A percentile compares a stretch with the other conserved stretches of the same genome.
Evolutionary conservation across 1,284 basidiomycete genomes (phyloP).

Genomic region (Trichosporon sp.): DNA sequence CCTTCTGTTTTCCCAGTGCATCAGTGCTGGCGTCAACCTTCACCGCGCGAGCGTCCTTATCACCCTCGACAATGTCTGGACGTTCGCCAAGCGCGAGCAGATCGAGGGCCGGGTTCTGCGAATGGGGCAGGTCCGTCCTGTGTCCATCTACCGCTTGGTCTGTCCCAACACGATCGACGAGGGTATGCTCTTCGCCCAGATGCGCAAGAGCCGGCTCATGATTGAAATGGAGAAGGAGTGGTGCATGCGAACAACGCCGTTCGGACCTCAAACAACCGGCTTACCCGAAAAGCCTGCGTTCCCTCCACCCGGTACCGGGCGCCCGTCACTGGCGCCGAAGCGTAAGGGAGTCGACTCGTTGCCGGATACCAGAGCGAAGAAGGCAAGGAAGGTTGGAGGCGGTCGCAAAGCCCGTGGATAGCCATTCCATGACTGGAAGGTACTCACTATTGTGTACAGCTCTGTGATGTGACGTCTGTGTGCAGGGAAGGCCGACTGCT

Average conservation of each 20-base stretch:
- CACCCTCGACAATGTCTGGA: background rate
- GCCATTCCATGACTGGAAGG: no score
- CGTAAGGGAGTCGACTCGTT: background rate
- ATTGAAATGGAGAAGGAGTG: background rate
- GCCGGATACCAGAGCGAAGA: no score
- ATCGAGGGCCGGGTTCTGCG: background rate
- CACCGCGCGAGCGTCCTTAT: background rate
- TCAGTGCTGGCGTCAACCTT: constrained; percentile 1
- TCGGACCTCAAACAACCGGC: background rate
- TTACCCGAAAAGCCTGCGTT: background rate
- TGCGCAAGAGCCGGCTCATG: background rate
- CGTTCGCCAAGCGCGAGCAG: background rate
- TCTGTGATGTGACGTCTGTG: no score
- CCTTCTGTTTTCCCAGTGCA: background rate
- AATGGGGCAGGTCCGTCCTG: background rate
- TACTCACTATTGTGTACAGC: no score
- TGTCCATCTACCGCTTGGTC: background rate
- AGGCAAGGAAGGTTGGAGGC: no score
- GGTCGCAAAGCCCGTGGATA: no score
- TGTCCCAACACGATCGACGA: background rate
- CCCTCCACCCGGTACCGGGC: background rate
- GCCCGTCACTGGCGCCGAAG: background rate
- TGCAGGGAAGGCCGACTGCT: no score
- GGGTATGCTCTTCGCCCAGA: background rate
- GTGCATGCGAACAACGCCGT: background rate